Evolutionary conservation across 2,329 filamentous ascomycete species (phyloP).

Genomic region (Penicillium sp.): DNA sequence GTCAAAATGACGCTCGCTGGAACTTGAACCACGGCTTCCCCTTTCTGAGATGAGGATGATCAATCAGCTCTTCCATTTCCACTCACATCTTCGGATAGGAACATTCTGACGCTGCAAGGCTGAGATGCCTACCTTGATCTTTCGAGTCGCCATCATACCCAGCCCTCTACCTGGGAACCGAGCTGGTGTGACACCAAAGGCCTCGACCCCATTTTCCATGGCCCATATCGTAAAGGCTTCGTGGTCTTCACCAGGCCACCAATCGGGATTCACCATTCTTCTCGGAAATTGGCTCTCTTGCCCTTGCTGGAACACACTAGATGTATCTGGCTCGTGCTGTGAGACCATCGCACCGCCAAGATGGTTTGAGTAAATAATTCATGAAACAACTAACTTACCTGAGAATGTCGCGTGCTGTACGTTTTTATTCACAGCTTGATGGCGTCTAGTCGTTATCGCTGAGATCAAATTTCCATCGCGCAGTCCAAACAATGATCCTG

Average conservation of each 20-base stretch:
- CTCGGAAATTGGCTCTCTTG: too few relatives aligned
- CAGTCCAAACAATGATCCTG: not conserved
- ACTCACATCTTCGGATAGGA: not conserved
- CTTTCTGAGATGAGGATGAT: constrained; percentile 41
- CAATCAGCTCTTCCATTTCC: not conserved
- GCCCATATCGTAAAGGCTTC: constrained; percentile 65
- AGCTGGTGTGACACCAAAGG: constrained; percentile 62
- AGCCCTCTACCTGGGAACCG: constrained; percentile 67
- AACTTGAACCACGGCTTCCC: constrained; percentile 59
- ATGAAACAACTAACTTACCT: too few relatives aligned
- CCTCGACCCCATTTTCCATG: constrained; percentile 55
- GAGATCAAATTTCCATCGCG: too few relatives aligned
- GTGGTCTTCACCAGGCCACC: constrained; percentile 33
- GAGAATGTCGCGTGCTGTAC: too few relatives aligned
- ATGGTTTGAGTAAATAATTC: too few relatives aligned
- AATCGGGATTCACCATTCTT: constrained; percentile 22
- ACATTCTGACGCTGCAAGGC: not conserved
- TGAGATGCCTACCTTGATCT: constrained; percentile 52
- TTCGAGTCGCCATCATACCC: constrained; percentile 65
- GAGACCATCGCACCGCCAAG: too few relatives aligned
- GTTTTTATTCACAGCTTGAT: too few relatives aligned
- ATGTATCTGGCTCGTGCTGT: too few relatives aligned
- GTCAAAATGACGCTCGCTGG: constrained; percentile 60
- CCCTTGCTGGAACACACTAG: too few relatives aligned
- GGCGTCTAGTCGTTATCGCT: too few relatives aligned